A percentile compares a stretch with the other conserved stretches of the same genome.
Conservation (phyloP, 495 filamentous ascomycete genomes). For the Tuber borchii region DNA sequence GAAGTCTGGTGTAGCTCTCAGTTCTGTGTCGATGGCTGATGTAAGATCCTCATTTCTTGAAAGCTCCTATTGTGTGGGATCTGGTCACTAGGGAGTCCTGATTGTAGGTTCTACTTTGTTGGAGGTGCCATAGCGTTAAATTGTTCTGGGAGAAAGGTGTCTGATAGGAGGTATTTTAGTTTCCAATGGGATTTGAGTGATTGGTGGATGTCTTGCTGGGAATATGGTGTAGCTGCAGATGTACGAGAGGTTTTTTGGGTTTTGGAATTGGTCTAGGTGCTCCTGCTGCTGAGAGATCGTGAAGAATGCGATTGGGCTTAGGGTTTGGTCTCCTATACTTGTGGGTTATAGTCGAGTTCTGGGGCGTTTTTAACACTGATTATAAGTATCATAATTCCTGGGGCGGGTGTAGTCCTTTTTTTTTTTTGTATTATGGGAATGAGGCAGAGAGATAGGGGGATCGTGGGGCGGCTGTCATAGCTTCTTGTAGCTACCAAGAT, state of each 20-base stretch:
- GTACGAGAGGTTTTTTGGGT: neutral
- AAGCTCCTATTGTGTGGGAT: neutral
- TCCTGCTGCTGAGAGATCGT: neutral
- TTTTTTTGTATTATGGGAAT: neutral
- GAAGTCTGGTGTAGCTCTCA: neutral
- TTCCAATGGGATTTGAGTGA: neutral
- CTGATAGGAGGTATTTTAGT: neutral
- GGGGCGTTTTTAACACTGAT: neutral
- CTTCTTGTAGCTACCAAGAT: too few relatives aligned
- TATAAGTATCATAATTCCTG: neutral
- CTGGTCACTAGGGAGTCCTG: neutral
- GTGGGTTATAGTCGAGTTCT: neutral
- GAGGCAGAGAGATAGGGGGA: neutral
- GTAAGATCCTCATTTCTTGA: neutral
- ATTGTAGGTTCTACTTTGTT: neutral
- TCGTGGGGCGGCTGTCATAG: neutral
- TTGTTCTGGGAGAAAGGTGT: neutral
- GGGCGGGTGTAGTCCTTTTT: neutral
- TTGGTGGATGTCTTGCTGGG: neutral
- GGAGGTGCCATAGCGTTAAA: neutral
- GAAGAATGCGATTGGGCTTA: neutral
- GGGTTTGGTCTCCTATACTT: neutral
- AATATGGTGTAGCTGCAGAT: neutral
- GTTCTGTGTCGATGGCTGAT: neutral
- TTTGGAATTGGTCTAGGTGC: neutral